Base-by-base conservation (phyloP, 306 rosid species). In the Begonia peltatifolia region DNA sequence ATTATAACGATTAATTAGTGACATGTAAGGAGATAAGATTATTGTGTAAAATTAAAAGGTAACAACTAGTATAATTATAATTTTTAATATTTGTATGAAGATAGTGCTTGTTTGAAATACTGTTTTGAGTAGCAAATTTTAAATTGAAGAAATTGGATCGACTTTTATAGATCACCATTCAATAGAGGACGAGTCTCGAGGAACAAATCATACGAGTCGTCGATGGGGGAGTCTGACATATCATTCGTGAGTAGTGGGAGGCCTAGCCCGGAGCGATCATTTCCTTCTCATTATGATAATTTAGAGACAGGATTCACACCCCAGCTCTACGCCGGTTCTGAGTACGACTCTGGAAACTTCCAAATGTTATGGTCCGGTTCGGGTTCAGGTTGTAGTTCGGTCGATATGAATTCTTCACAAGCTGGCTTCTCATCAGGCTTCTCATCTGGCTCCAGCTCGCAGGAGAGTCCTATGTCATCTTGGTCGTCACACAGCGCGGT, bases 171-270 rank as follows among this genome's bases (percentile, higher is more conserved):
- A 30, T 30, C 38, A 9, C 38, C 38, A 5, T 84, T 89, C 60
- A 53, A 63, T 35, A 71, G 83, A 59, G 57, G 55, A 43, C 76
- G 70, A 55, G 25, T 63, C 20, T 48, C 74, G 46, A 14, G 6
- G 59, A 66, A 61, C 70, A 85, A 50, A 60, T 13, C 76, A 10
- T 59, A 68, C 10, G 81, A 82, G 58, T 53, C 73, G 47, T 61
- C 71, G 15, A 2, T 50, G 16, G 11, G 54, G 0, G 95, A 84
- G 12, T 63, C 69, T 1, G 95, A 89, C 63, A 84, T 80, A 59
- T 89, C 95, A 42, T 89, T 70, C 15, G 89, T 89, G 69, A 82
- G 89, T 61, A 53, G 61, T 10, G 93, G 69, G 54, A 75, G 79
- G 67, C 81, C 87, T 11, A 78, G 94, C 46, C 1, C 38, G 41